Evolutionary conservation across 2,329 filamentous ascomycete species (phyloP), one percentile per base, ranked within the genome.

Genomic region (Cadophora sp.): DNA sequence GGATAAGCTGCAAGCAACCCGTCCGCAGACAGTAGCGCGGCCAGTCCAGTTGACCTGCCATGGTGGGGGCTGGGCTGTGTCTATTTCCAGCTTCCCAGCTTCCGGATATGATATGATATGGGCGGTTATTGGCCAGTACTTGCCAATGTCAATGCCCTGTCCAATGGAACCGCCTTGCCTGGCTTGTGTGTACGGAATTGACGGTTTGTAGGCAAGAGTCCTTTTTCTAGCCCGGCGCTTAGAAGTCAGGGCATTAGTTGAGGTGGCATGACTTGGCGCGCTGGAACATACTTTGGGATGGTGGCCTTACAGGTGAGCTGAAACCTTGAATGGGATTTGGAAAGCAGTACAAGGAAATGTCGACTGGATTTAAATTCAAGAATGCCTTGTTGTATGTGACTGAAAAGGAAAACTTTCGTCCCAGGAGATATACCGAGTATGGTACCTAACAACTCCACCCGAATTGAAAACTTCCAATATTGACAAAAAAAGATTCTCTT

Each of bases 21-120:
- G 1, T 6, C 3, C 27, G 3, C 27, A 30, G 27, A 30, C 27
- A 30, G 27, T 30, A 30, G 27, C 27, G 27, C 27, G 27, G 27
- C 27, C 3, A 30, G 67, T 41, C 58, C 60, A 66, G n/a, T 48
- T 51, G 48, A 66, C 30, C 53, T 27, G n/a, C 50, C 24, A 39
- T 65, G 56, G 60, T 67, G 66, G 69, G 68, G 70, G 68, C 71
- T 71, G 73, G 70, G 68, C 71, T 71, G 73, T 68, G 67, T 71
- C 73, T 75, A 75, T 74, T 73, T 69, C 60, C 48, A 70, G 60
- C 14, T 53, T 33, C 9, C 58, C 27, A 47, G 63, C 59, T 27
- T 48, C 55, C 36, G 55, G 33, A 41, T 56, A 24, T 41, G 33
- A 22, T 50, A 65, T 60, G 20, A 11, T 67, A 70, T 68, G 45